Evolutionary conservation across 139 green algal species (phyloP).

Genomic region (Limnomonas spitsbergensis): DNA sequence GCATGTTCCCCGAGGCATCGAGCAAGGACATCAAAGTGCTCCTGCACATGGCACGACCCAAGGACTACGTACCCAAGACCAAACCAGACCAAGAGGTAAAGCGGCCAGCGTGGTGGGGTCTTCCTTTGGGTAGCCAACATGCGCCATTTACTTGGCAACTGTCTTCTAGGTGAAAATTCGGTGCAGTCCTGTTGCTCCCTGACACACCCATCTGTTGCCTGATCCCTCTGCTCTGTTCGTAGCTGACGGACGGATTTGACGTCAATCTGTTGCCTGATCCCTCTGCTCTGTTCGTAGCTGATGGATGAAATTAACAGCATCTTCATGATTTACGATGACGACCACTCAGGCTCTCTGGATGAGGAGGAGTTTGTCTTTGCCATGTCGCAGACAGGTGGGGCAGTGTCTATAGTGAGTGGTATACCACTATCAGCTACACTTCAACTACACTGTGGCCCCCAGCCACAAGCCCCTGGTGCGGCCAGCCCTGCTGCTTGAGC

Average conservation of each 20-base stretch:
- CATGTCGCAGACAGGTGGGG: slow-evolving; percentile 1
- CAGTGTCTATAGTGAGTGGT: too few species aligned
- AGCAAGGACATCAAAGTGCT: slow-evolving; percentile 12
- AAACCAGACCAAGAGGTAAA: slow-evolving; percentile 15
- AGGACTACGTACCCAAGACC: slow-evolving; percentile 12
- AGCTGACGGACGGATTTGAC: slow-evolving; percentile 1
- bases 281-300: not conserved
- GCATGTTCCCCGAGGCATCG: slow-evolving; percentile 7
- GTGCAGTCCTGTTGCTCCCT: too few species aligned
- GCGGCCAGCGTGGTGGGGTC: too few species aligned
- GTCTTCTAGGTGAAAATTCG: too few species aligned
- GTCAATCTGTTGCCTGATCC: not conserved
- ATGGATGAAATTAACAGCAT: slow-evolving; percentile 5
- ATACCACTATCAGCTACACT: too few species aligned
- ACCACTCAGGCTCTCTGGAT: slow-evolving; percentile 11
- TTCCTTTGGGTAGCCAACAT: too few species aligned
- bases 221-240: not conserved
- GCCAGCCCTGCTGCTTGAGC: too few species aligned
- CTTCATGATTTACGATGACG: slow-evolving; percentile 17
- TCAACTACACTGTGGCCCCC: too few species aligned
- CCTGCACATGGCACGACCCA: slow-evolving; percentile 12
- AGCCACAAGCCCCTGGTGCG: too few species aligned
- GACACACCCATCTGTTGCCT: too few species aligned
- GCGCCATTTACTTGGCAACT: too few species aligned
- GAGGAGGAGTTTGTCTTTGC: slow-evolving; percentile 13